Evolutionary conservation across 2,329 filamentous ascomycete genomes (phyloP).

Genomic region (Ascochyta pisi): DNA sequence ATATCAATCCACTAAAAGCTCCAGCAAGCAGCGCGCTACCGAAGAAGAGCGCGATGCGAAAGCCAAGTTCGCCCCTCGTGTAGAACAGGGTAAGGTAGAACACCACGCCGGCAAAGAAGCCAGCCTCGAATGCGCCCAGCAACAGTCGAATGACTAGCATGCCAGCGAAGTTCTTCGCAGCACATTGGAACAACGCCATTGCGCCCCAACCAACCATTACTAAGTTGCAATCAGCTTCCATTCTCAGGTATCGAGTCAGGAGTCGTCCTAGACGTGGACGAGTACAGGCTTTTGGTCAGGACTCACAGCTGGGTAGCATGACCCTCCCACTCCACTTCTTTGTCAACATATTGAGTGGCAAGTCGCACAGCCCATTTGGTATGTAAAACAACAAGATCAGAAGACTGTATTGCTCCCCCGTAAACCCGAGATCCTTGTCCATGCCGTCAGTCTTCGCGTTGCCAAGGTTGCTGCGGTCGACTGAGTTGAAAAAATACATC

Average conservation of each 20-base stretch:
- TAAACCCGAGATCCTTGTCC: slow-evolving; percentile 53
- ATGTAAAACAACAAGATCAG: slow-evolving; percentile 60
- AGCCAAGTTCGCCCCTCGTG: slow-evolving; percentile 50
- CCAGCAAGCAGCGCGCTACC: slow-evolving; percentile 52
- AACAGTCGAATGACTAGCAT: slow-evolving; percentile 60
- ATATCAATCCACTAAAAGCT: slow-evolving; percentile 52
- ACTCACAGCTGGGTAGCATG: slow-evolving; percentile 48
- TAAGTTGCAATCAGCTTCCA: neutral
- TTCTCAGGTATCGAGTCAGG: neutral
- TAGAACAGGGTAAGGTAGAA: slow-evolving; percentile 63
- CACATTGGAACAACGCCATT: slow-evolving; percentile 58
- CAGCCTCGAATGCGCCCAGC: slow-evolving; percentile 58
- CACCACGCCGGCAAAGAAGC: slow-evolving; percentile 62
- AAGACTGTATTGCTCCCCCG: slow-evolving; percentile 53
- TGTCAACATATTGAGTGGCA: slow-evolving; percentile 58
- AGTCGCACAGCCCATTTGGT: slow-evolving; percentile 58
- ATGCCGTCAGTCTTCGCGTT: slow-evolving; percentile 61
- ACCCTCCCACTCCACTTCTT: slow-evolving; percentile 56
- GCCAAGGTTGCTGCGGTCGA: slow-evolving; percentile 54
- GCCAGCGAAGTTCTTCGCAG: slow-evolving; percentile 56
- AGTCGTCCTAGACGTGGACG: neutral
- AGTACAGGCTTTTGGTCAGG: slow-evolving; percentile 7
- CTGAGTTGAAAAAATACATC: slow-evolving; percentile 51
- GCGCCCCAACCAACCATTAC: slow-evolving; percentile 59
- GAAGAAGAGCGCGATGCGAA: slow-evolving; percentile 56